These are phyloP conservation scores for Saccharomyces hybrid DNA, from an alignment of 1,139 yeast genomes.

Conservation along the genomic window DNA sequence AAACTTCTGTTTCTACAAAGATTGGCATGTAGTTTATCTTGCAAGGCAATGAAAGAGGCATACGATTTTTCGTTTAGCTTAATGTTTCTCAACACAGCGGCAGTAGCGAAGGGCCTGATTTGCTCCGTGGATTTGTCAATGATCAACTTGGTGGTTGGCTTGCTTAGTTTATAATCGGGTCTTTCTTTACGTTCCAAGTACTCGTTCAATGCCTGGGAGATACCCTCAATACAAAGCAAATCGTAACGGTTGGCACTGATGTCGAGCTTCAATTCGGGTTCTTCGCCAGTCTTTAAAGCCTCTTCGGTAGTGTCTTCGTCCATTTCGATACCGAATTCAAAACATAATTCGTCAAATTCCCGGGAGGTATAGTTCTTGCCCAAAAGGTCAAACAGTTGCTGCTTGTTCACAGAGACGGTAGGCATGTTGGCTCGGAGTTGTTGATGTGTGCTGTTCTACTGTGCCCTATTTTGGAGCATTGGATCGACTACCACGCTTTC, in stretches of 20 bases:
- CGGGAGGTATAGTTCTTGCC: conserved; percentile 78
- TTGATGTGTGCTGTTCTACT: not conserved
- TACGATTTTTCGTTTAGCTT: conserved; percentile 75
- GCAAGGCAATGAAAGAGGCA: conserved; percentile 90
- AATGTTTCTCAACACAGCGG: conserved; percentile 81
- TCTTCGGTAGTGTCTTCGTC: conserved; percentile 90
- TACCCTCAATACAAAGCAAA: conserved; percentile 96
- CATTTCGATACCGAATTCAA: conserved; percentile 93
- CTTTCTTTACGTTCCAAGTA: conserved; percentile 62
- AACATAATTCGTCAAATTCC: conserved; percentile 94
- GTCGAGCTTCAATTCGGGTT: conserved; percentile 94
- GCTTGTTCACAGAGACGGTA: conserved; percentile 90
- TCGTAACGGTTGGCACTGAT: conserved; percentile 98
- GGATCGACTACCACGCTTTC: not conserved
- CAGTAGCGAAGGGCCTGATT: conserved; percentile 89
- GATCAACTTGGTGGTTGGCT: conserved; percentile 59
- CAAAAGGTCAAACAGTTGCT: conserved; percentile 74
- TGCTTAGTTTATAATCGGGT: conserved; percentile 58
- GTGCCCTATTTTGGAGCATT: not conserved
- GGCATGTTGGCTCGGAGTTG: conserved; percentile 52
- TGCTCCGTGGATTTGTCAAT: conserved; percentile 64
- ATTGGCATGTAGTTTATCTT: conserved; percentile 92
- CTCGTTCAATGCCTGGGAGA: conserved; percentile 88
- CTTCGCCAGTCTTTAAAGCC: conserved; percentile 65
- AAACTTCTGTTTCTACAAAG: conserved; percentile 93